A percentile compares a stretch with the other conserved stretches of the same genome.
These are phyloP conservation scores for Mucor mucedo DNA, from an alignment of 371 early-diverging fungal genomes.

Conservation along the genomic window DNA sequence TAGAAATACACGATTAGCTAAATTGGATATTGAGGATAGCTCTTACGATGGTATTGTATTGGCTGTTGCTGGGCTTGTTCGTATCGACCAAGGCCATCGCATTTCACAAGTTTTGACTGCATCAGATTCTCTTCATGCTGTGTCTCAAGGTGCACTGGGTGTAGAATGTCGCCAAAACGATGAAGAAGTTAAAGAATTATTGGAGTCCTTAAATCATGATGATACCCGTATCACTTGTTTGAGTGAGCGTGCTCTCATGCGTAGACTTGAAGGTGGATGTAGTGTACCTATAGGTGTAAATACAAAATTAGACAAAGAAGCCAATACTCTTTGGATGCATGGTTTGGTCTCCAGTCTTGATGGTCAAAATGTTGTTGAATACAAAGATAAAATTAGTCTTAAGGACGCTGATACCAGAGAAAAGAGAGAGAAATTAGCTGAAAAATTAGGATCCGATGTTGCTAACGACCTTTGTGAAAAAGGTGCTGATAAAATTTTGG, in stretches of 20 bases:
- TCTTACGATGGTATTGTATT: constrained; percentile 83
- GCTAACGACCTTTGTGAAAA: constrained; percentile 33
- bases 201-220: constrained; percentile 68
- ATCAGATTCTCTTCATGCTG: constrained; percentile 83
- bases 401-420: constrained; percentile 39
- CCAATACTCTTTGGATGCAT: constrained; percentile 51
- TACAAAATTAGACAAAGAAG: constrained; percentile 51
- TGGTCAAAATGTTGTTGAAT: constrained; percentile 62
- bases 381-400: constrained; percentile 45
- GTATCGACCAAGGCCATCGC: constrained; percentile 71
- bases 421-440: constrained; percentile 33
- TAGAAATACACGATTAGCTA: constrained; percentile 87
- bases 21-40: constrained; percentile 81
- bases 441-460: constrained; percentile 32
- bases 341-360: constrained; percentile 77
- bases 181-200: constrained; percentile 42
- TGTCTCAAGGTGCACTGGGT: constrained; percentile 94
- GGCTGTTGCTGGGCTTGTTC: constrained; percentile 88
- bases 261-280: constrained; percentile 94
- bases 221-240: constrained; percentile 72
- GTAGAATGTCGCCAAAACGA: constrained; percentile 87
- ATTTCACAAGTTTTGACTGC: constrained; percentile 74
- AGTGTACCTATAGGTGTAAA: constrained; percentile 94
- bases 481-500: constrained; percentile 46
- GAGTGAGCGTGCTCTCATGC: constrained; percentile 92